Evolutionary conservation across 176 grass and related monocot genomes (phyloP).

Genomic region (Saccharum officinarum): DNA sequence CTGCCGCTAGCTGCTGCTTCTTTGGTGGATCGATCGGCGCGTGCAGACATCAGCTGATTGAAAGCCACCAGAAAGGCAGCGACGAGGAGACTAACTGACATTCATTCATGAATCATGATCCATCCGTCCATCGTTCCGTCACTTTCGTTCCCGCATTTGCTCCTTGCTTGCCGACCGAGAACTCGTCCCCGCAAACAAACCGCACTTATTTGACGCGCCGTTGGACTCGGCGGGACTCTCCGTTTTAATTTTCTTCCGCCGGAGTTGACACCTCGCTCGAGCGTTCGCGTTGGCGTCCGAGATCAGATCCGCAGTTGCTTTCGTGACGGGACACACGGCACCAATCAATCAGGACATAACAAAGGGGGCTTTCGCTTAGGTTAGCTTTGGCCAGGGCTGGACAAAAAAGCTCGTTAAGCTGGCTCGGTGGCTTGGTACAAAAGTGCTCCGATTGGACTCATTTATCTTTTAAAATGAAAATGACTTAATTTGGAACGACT

Average conservation of each 20-base stretch:
- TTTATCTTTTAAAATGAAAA: too few relatives aligned
- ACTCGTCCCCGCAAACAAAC: constrained; percentile 22
- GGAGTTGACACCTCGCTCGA: constrained; percentile 10
- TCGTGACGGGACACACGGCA: constrained; percentile 35
- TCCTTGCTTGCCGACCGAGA: constrained; percentile 56
- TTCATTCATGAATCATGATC: not conserved
- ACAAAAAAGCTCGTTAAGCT: too few relatives aligned
- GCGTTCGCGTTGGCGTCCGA: not conserved
- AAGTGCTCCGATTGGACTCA: too few relatives aligned
- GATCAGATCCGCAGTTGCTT: constrained; percentile 49
- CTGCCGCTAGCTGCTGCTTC: not conserved
- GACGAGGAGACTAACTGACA: constrained; percentile 4
- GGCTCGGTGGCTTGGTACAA: too few relatives aligned
- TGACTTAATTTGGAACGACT: too few relatives aligned
- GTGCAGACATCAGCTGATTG: constrained; percentile 6
- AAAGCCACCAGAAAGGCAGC: not conserved
- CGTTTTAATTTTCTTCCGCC: not conserved
- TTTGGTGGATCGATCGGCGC: not conserved
- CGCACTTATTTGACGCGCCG: constrained; percentile 15
- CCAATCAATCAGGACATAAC: constrained; percentile 17
- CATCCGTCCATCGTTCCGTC: not conserved
- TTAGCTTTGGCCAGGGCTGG: not conserved
- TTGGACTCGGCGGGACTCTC: not conserved
- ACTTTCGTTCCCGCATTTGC: constrained; percentile 28
- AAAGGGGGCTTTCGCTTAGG: constrained; percentile 2